These are phyloP conservation scores for Boletus sp. DNA, from an alignment of 768 basidiomycete species.

Conservation along the genomic window DNA sequence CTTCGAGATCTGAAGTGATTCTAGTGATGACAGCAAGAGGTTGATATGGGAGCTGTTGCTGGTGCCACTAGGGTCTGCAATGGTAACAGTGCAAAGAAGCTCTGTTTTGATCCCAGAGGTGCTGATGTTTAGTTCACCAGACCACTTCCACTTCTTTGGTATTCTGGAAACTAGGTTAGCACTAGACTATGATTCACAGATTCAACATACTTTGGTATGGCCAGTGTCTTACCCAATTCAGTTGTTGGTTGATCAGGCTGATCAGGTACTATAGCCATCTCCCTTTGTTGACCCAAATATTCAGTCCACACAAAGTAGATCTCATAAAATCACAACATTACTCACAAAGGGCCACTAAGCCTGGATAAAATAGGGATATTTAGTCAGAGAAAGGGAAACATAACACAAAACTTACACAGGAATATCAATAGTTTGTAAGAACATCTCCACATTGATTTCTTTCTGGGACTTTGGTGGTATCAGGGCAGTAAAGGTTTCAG, in stretches of 20 bases:
- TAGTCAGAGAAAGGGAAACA: neutral
- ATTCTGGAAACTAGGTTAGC: conserved; percentile 39
- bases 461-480: conserved; percentile 20
- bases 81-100: conserved; percentile 46
- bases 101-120: conserved; percentile 37
- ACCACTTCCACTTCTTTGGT: conserved; percentile 65
- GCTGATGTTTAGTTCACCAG: conserved; percentile 50
- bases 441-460: conserved; percentile 25
- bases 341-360: conserved; percentile 28
- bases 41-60: conserved; percentile 49
- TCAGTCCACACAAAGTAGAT: neutral
- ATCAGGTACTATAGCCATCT: conserved; percentile 1
- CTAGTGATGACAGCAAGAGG: conserved; percentile 40
- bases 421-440: conserved; percentile 25
- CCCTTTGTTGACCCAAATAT: conserved; percentile 13
- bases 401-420: conserved; percentile 22
- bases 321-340: neutral
- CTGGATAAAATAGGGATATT: conserved; percentile 5
- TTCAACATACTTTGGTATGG: conserved; percentile 28
- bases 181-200: neutral
- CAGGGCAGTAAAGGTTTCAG: conserved; percentile 1
- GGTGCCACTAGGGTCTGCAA: conserved; percentile 46
- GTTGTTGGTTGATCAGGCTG: conserved; percentile 2
- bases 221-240: conserved; percentile 12
- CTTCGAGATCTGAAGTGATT: conserved; percentile 44